phyloP scores from a whole-genome alignment of 495 filamentous ascomycete species.

The Penicillium bovifimosum region DNA sequence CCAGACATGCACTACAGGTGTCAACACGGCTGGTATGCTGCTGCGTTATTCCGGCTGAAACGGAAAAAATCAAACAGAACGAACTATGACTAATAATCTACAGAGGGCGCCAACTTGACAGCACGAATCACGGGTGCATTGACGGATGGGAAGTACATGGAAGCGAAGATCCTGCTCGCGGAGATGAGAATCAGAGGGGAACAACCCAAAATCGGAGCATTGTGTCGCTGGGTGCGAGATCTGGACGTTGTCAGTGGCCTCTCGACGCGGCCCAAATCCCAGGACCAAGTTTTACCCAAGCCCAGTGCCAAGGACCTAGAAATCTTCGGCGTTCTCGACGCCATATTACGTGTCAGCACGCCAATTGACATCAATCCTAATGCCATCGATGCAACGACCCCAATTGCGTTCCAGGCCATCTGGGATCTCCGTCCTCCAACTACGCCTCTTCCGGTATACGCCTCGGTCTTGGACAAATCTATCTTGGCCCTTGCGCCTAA shows the following conservation, averaged over 20 bases:
- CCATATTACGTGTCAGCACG: conserved; percentile 34
- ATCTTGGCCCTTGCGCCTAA: conserved; percentile 28
- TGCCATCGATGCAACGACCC: conserved; percentile 21
- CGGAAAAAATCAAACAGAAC: background rate
- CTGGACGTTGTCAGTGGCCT: conserved; percentile 38
- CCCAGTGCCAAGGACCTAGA: conserved; percentile 26
- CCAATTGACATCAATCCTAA: conserved; percentile 28
- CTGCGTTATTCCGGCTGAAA: background rate
- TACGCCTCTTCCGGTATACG: conserved; percentile 25
- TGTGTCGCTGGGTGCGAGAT: conserved; percentile 40
- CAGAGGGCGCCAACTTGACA: conserved; percentile 36
- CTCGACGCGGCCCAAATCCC: conserved; percentile 27
- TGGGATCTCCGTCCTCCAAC: conserved; percentile 36
- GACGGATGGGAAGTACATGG: conserved; percentile 31
- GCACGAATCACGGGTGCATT: conserved; percentile 36
- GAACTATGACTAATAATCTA: conserved; percentile 8
- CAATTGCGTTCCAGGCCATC: conserved; percentile 36
- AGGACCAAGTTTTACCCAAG: conserved; percentile 10
- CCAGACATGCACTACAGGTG: conserved; percentile 34
- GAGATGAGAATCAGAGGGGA: conserved; percentile 36
- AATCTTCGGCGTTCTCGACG: conserved; percentile 32
- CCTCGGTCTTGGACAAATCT: conserved; percentile 34
- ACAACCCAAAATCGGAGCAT: conserved; percentile 36
- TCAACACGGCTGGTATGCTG: conserved; percentile 30
- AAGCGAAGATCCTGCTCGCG: conserved; percentile 32